Conservation (phyloP, 441 rosid species). For the Euphorbia schlechtendalii region DNA sequence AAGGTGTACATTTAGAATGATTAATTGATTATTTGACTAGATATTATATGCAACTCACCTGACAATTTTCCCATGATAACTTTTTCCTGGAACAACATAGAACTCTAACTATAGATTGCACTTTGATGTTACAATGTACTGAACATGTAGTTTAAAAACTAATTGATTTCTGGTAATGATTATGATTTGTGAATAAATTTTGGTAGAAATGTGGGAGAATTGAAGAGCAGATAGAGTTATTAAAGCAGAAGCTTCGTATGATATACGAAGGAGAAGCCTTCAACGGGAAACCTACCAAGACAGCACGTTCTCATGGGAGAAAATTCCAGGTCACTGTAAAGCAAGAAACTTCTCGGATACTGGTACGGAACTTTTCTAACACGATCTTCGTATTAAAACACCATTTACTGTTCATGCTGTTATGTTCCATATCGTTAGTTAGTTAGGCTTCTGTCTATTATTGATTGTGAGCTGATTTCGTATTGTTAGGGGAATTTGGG, state of each 20-base stretch:
- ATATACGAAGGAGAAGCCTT: slow-evolving; percentile 82
- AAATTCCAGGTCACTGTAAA: slow-evolving; percentile 83
- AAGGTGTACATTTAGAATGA: slow-evolving; percentile 42
- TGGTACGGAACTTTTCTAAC: slow-evolving; percentile 34
- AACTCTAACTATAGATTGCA: not conserved
- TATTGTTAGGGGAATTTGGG: slow-evolving; percentile 74
- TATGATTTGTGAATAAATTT: slow-evolving; percentile 29
- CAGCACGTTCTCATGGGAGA: slow-evolving; percentile 87
- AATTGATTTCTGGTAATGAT: slow-evolving; percentile 29
- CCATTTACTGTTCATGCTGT: no score
- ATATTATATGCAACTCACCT: not conserved
- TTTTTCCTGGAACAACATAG: not conserved
- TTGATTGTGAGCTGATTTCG: not conserved
- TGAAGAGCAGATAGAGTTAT: slow-evolving; percentile 73
- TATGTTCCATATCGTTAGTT: no score
- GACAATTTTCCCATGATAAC: not conserved
- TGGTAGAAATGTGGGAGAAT: slow-evolving; percentile 77
- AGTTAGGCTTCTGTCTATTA: no score
- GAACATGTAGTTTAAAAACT: no score
- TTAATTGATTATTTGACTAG: not conserved
- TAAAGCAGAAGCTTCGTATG: slow-evolving; percentile 77
- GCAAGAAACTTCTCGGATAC: slow-evolving; percentile 77
- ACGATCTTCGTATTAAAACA: not conserved
- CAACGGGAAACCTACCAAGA: slow-evolving; percentile 82
- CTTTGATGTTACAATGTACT: not conserved